phyloP scores from a whole-genome alignment of 768 basidiomycete genomes.

The Phanerodontia chrysosporium region DNA sequence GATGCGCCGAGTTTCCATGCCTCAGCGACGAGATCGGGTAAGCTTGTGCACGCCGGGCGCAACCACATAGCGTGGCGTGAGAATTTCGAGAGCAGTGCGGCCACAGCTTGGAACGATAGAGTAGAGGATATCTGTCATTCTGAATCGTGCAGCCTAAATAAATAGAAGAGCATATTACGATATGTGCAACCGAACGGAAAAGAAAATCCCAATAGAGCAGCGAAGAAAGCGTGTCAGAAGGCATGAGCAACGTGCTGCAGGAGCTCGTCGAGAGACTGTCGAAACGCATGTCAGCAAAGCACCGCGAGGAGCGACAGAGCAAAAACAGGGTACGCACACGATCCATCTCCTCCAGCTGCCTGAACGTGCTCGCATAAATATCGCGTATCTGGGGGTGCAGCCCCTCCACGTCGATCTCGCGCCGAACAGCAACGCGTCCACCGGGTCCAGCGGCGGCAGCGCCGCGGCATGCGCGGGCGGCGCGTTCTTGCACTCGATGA shows the following conservation, averaged over 20 bases:
- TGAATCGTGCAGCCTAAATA: no score
- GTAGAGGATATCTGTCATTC: no score
- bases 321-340: slow-evolving; percentile 42
- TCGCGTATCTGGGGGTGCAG: slow-evolving; percentile 71
- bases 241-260: slow-evolving; percentile 20
- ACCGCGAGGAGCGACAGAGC: neutral
- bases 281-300: neutral
- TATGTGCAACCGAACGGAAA: neutral
- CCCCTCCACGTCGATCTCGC: slow-evolving; percentile 51
- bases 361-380: slow-evolving; percentile 66
- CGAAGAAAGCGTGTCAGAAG: slow-evolving; percentile 12
- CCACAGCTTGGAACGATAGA: no score
- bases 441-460: slow-evolving; percentile 48
- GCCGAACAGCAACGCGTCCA: slow-evolving; percentile 71
- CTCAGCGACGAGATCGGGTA: no score
- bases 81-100: no score
- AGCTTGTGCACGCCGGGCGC: no score
- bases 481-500: slow-evolving; percentile 66
- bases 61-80: no score
- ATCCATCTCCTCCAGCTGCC: slow-evolving; percentile 76
- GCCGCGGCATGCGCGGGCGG: slow-evolving; percentile 30
- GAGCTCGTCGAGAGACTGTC: slow-evolving; percentile 26
- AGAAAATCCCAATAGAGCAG: slow-evolving; percentile 8
- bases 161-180: neutral
- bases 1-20: no score